Evolutionary conservation across 2,329 filamentous ascomycete genomes (phyloP), one percentile per base, ranked within the genome.

Genomic region (Colletotrichum sp.): DNA sequence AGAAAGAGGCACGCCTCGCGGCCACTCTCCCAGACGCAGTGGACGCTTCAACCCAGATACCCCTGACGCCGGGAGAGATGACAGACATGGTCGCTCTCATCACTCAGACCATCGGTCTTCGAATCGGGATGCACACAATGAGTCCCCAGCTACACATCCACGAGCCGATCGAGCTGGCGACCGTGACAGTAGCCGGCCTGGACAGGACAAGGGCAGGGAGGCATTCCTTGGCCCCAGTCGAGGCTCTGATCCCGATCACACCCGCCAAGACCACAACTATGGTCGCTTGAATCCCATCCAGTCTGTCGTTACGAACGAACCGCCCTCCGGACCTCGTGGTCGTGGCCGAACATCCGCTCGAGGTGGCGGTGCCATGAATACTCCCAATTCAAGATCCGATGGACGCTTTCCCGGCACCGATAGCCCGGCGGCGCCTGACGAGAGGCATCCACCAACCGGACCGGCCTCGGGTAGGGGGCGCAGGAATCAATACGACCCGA

Each of bases 201-300:
- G 77, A 59, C 76, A 74, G 48, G 87, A 89, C 7, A 88, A 88
- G 77, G 77, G 83, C 21, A 84, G 87, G 39, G 87, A 90, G 12
- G 72, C 80, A 73, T 90, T 85, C 80, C 86, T 82, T 78, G 84
- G 74, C 10, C 65, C 74, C 7, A 36, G 79, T 55, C 85, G 85
- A 28, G 86, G 86, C 52, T 81, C 83, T 3, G 91, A 92, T 34
- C 78, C 84, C 4, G 90, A 92, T 61, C 88, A 90, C 78, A 86
- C 87, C 48, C 85, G 88, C 76, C 89, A 92, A 78, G 92, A 93
- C 81, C 89, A 90, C 18, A 92, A 90, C 72, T 93, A 93, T 79
- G 92, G 92, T 32, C 90, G 92, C 3, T 85, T 93, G 64, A 93
- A 91, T 77, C 84, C 89, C 3, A 87, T 89, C 66, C 85, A 88